Evolutionary conservation across 257 asterid genomes (phyloP).

Genomic region (Petunia axillaris): DNA sequence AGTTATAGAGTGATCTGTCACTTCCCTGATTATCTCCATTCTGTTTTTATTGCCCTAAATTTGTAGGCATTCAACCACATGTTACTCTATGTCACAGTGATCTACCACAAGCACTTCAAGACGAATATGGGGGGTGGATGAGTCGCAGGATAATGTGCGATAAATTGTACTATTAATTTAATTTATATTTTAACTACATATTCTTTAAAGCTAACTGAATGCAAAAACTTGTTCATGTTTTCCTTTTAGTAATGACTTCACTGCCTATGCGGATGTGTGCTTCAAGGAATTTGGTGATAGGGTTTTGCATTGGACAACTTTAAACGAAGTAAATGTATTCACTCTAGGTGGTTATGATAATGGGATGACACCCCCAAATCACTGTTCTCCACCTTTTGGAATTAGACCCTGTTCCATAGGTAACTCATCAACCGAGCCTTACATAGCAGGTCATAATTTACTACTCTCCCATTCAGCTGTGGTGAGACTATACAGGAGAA

Average conservation of each 20-base stretch:
- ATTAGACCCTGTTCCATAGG: slow-evolving; percentile 38
- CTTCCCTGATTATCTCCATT: not conserved
- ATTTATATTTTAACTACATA: not conserved
- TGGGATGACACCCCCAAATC: slow-evolving; percentile 52
- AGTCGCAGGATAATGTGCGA: slow-evolving; percentile 56
- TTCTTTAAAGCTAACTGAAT: not conserved
- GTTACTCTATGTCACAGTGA: slow-evolving; percentile 56
- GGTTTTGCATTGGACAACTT: slow-evolving; percentile 58
- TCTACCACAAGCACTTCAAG: slow-evolving; percentile 64
- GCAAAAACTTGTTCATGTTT: not conserved
- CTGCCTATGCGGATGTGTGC: slow-evolving; percentile 57
- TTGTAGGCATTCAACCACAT: slow-evolving; percentile 65
- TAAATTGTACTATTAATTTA: not conserved
- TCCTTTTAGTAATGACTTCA: slow-evolving; percentile 54
- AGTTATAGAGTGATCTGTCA: not conserved
- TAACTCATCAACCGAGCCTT: slow-evolving; percentile 54
- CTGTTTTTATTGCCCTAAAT: not conserved
- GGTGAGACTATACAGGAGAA: slow-evolving; percentile 39
- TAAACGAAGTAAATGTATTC: slow-evolving; percentile 58
- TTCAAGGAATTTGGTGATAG: slow-evolving; percentile 68
- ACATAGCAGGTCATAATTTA: slow-evolving; percentile 53
- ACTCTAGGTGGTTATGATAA: slow-evolving; percentile 52
- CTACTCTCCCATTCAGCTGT: slow-evolving; percentile 56
- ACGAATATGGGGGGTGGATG: slow-evolving; percentile 65
- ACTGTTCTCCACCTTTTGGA: slow-evolving; percentile 42